Evolutionary conservation across 108 stramenopile species (phyloP).

Genomic region (Conticribra guillardii): DNA sequence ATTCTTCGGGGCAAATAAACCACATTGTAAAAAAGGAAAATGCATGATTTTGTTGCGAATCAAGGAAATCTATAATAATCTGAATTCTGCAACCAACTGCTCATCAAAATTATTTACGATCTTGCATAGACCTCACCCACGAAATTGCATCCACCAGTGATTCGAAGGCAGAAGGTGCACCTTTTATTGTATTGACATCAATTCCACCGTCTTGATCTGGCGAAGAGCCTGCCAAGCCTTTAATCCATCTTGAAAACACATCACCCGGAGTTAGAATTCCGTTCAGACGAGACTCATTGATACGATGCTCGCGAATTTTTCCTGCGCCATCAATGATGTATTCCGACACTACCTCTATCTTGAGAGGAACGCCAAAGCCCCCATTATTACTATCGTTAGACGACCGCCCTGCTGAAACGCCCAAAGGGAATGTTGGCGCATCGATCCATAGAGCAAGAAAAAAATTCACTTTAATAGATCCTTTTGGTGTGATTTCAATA

Average conservation of each 20-base stretch:
- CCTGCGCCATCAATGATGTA: slow-evolving; percentile 62
- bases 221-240: slow-evolving; percentile 26
- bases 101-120: slow-evolving; percentile 17
- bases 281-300: slow-evolving; percentile 78
- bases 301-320: slow-evolving; percentile 57
- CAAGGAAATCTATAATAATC: no score
- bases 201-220: slow-evolving; percentile 6
- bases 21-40: no score
- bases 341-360: slow-evolving; percentile 63
- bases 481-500: slow-evolving; percentile 50
- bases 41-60: no score
- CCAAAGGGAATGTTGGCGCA: slow-evolving; percentile 31
- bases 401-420: slow-evolving; percentile 21
- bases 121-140: slow-evolving; percentile 42
- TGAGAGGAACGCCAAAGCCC: slow-evolving; percentile 57
- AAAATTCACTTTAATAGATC: slow-evolving; percentile 49
- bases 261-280: slow-evolving; percentile 77
- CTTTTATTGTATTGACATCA: slow-evolving; percentile 9
- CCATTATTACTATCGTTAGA: slow-evolving; percentile 9
- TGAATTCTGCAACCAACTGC: no score
- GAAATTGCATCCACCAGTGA: slow-evolving; percentile 34
- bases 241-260: slow-evolving; percentile 64
- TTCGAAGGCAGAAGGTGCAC: slow-evolving; percentile 25
- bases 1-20: no score
- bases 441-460: slow-evolving; percentile 48